Percentiles rank a stretch among this genome's conserved stretches.
Conservation (phyloP, 2,329 filamentous ascomycete species). For the Mollisiaceae sp. region DNA sequence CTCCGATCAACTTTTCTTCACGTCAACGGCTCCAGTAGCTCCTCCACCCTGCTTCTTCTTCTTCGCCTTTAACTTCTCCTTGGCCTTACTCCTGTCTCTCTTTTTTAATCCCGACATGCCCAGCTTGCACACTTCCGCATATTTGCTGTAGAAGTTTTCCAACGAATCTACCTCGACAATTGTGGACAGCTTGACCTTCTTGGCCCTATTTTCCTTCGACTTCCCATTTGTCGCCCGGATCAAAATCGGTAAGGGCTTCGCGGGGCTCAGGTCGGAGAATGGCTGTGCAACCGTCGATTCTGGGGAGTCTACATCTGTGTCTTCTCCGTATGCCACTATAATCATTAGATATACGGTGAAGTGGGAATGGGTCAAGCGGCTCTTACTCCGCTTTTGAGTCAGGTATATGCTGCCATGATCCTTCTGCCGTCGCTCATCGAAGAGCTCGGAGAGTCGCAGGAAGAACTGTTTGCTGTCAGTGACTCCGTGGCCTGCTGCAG, state of each 20-base stretch:
- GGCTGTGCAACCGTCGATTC: slow-evolving; percentile 53
- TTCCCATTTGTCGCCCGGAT: slow-evolving; percentile 86
- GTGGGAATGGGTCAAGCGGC: background rate
- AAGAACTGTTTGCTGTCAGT: slow-evolving; percentile 67
- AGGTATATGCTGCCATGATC: slow-evolving; percentile 77
- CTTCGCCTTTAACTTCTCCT: slow-evolving; percentile 76
- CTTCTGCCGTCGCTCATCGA: slow-evolving; percentile 68
- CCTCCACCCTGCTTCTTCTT: slow-evolving; percentile 51
- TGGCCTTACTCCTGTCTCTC: slow-evolving; percentile 85
- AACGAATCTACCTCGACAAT: slow-evolving; percentile 77
- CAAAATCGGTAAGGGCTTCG: slow-evolving; percentile 71
- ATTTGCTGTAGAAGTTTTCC: slow-evolving; percentile 80
- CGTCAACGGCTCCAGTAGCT: slow-evolving; percentile 28
- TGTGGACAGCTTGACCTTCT: slow-evolving; percentile 80
- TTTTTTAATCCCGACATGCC: slow-evolving; percentile 93
- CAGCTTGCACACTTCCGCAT: slow-evolving; percentile 88
- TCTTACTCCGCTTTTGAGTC: slow-evolving; percentile 75
- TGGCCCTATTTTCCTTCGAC: slow-evolving; percentile 50
- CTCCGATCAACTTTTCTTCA: slow-evolving; percentile 26
- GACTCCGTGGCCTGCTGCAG: slow-evolving; percentile 1
- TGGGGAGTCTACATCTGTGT: slow-evolving; percentile 38
- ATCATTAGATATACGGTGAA: slow-evolving; percentile 12
- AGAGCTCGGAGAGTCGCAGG: slow-evolving; percentile 67
- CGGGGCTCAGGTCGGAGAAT: slow-evolving; percentile 64
- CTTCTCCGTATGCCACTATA: slow-evolving; percentile 39